Base-by-base conservation (phyloP, 2,329 filamentous ascomycete genomes). In the Penicillium sp. region DNA sequence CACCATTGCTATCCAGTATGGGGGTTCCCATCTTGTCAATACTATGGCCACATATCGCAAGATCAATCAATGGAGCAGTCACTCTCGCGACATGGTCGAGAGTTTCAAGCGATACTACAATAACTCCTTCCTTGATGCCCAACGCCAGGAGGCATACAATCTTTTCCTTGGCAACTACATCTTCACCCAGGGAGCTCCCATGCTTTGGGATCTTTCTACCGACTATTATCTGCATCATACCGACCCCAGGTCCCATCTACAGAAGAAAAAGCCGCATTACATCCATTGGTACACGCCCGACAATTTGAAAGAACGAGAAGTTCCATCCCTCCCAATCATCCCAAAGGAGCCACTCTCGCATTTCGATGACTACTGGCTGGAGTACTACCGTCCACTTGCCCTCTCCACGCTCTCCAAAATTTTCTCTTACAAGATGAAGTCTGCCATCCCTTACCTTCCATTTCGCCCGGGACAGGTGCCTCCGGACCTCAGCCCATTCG, bases 11-110 rank as follows among this genome's bases (percentile, higher is more conserved):
- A 86, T 97, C 44, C 93, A 98, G 66, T 98, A 98, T 59, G 93
- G 93, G 46, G 93, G 93, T 8, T 97, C 90, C 2, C 93, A 98
- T 68, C 79, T 98, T 0, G 93, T 98, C 59, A 98, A 98, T 66
- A 98, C 93, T 0, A 97, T 98, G 90, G 90, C 95, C 56, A 98
- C 93, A 4, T 98, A 98, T 67, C 86, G 93, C 47, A 97, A 97
- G 70, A 95, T 96, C 66, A 97, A 97, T 57, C 91, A 97, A 66
- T 98, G 93, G 93, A 95, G 89, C 20, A 95, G 89, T 59, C 89
- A 95, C 67, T 96, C 91, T 2, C 81, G 93, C 56, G 93, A 98
- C 67, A 97, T 98, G 91, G 90, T 98, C 18, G 93, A 98, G 71
- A 95, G 89, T 66, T 96, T 98, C 75, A 98, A 97, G 68, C 82